Base-by-base conservation (phyloP, 2,329 filamentous ascomycete genomes). In the Lachnum nothofagi region DNA sequence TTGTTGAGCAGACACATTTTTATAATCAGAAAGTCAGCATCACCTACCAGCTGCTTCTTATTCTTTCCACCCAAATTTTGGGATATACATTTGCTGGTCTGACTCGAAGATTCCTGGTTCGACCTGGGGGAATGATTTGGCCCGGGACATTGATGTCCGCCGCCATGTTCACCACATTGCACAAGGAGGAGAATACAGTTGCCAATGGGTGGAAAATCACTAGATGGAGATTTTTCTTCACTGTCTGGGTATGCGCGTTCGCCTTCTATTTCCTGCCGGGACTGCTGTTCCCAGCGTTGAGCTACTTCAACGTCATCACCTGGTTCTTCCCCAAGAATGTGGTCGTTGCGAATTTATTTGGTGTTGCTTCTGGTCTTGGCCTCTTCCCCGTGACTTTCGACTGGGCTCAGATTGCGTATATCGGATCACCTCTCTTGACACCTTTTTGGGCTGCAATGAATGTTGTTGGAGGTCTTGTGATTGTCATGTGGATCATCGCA, bases 121-220 rank as follows among this genome's bases (percentile, higher is more conserved):
- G 88, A 22, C 89, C 89, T 0, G 87, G 86, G 53, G 87, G 87
- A 51, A 94, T 95, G 86, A 89, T 95, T 41, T 95, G 89, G 89
- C 89, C 89, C 1, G 85, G 86, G 19, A 94, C 89, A 0, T 73
- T 95, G 42, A 90, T 91, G 76, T 91, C 88, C 17, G 88, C 88
- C 0, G 85, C 88, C 60, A 91, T 95, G 86, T 93, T 95, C 61
- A 85, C 83, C 3, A 91, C 88, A 0, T 74, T 95, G 42, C 89
- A 95, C 67, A 90, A 85, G 60, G 83, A 89, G 52, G 84, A 91
- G 62, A 94, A 93, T 66, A 86, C 85, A 58, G 78, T 82, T 29
- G 88, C 87, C 17, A 83, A 88, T 65, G 87, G 88, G 27, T 94
- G 89, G 89, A 83, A 70, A 35, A 85, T 94, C 43, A 88, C 85